Evolutionary conservation across 495 filamentous ascomycete species (phyloP).

Genomic region (Xylaria castorea): DNA sequence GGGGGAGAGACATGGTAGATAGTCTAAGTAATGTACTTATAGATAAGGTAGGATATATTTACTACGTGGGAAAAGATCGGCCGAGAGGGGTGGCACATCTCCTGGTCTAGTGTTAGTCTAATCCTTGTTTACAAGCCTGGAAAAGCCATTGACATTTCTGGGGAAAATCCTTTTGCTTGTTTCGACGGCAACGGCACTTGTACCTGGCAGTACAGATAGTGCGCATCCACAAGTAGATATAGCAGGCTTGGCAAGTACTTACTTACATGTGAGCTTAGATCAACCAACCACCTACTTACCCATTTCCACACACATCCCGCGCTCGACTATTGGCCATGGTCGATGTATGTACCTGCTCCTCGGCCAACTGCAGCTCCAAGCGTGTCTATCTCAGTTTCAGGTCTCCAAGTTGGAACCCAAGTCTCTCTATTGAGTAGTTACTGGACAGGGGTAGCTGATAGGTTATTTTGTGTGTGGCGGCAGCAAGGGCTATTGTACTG

Average conservation of each 20-base stretch:
- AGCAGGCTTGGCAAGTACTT: not conserved
- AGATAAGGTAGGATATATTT: not conserved
- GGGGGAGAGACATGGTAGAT: constrained; percentile 1
- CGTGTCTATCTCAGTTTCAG: not conserved
- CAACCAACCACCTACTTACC: too few species aligned
- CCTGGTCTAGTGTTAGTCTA: not conserved
- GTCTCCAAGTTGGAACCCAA: not conserved
- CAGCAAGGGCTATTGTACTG: not conserved
- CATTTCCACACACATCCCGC: constrained; percentile 6
- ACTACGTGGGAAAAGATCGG: constrained; percentile 12
- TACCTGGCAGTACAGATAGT: constrained; percentile 21
- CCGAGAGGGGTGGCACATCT: not conserved
- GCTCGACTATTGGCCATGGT: constrained; percentile 7
- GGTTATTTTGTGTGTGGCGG: not conserved
- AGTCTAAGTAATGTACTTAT: not conserved
- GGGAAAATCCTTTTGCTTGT: constrained; percentile 1
- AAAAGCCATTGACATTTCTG: not conserved
- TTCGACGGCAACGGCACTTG: constrained; percentile 24
- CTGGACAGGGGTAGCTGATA: not conserved
- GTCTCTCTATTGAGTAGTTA: not conserved
- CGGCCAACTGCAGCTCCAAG: constrained; percentile 19
- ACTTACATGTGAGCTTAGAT: not conserved
- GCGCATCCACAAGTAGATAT: not conserved
- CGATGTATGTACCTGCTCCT: not conserved
- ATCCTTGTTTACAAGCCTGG: not conserved